phyloP scores from a whole-genome alignment of 176 grass and related monocot genomes.

The Puccinellia tenuiflora region DNA sequence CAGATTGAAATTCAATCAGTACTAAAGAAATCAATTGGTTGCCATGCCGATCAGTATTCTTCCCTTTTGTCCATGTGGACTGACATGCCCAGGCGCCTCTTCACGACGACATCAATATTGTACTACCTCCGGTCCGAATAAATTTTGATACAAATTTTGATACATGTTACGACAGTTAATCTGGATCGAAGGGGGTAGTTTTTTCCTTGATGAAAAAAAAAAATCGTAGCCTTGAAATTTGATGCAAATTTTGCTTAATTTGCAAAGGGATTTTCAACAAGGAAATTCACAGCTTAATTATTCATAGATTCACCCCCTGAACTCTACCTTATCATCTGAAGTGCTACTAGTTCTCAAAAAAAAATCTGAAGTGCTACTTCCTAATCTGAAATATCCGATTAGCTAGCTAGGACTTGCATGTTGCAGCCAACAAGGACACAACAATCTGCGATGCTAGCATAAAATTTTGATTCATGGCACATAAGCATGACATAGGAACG shows the following conservation, averaged over 20 bases:
- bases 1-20: conserved; percentile 11
- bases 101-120: too few species aligned
- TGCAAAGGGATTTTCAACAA: neutral
- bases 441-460: too few species aligned
- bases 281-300: neutral
- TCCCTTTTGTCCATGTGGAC: conserved; percentile 8
- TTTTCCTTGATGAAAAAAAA: neutral
- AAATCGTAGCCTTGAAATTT: neutral
- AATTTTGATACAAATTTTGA: too few species aligned
- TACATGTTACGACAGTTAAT: too few species aligned
- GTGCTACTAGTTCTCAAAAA: too few species aligned
- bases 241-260: neutral
- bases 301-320: neutral
- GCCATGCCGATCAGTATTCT: neutral
- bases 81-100: too few species aligned
- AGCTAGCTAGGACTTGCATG: neutral
- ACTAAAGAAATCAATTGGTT: neutral
- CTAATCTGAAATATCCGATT: neutral
- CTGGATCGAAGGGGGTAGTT: too few species aligned
- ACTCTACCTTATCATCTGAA: neutral
- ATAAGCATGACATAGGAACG: conserved; percentile 26
- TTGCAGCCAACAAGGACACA: conserved; percentile 10
- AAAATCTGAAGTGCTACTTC: too few species aligned
- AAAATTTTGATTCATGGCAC: conserved; percentile 1
- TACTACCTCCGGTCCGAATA: too few species aligned